A percentile compares a stretch with the other conserved stretches of the same genome.
phyloP scores from a whole-genome alignment of 148 eudicot genomes.

The Rheum nobile region DNA sequence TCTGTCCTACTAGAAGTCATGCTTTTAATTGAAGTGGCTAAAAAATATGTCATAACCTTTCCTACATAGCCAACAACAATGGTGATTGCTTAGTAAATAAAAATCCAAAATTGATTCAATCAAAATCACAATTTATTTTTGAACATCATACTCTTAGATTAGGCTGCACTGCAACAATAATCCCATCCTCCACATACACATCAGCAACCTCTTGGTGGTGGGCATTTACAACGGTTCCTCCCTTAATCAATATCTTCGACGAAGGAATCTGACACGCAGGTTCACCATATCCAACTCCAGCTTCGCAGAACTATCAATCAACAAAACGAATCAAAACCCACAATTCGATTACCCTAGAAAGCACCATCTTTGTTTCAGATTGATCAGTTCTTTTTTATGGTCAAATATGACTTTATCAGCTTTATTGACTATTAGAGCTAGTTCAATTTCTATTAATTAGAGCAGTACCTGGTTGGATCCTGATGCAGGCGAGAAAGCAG shows the following conservation, averaged over 20 bases:
- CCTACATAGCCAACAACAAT: not conserved
- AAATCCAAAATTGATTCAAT: not conserved
- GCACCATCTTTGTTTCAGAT: not conserved
- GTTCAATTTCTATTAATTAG: not conserved
- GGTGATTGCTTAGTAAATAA: not conserved
- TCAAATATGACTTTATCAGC: not conserved
- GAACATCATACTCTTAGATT: constrained; percentile 41
- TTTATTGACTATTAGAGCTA: not conserved
- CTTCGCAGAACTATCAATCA: constrained; percentile 56
- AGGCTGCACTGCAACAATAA: constrained; percentile 60
- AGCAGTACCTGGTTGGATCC: constrained; percentile 1
- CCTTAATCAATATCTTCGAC: constrained; percentile 70
- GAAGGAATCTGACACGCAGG: constrained; percentile 38
- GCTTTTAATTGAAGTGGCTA: not conserved
- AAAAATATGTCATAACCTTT: not conserved
- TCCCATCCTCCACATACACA: constrained; percentile 83
- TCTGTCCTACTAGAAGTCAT: not conserved
- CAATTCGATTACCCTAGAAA: not conserved
- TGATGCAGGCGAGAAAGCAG: not conserved
- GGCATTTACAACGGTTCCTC: constrained; percentile 91
- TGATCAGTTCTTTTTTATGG: not conserved
- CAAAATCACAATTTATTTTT: not conserved
- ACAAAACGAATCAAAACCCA: not conserved
- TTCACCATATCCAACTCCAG: constrained; percentile 47
- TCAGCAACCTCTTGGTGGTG: constrained; percentile 75